phyloP scores from a whole-genome alignment of 1,139 yeast genomes.

The Protomyces lactucae-debilis region DNA sequence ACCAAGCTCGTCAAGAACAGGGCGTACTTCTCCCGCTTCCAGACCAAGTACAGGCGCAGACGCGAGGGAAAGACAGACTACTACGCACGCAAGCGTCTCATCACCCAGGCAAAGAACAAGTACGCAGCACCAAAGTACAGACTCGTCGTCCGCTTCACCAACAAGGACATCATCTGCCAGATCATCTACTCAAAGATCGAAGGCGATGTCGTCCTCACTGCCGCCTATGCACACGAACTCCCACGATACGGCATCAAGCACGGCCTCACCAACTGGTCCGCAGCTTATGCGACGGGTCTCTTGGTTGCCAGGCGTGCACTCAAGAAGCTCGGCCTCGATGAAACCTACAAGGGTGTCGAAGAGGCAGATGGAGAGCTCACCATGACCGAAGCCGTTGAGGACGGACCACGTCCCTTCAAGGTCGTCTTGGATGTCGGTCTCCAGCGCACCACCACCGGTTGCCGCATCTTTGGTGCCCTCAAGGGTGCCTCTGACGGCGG shows the following conservation, averaged over 20 bases:
- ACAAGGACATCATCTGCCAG: constrained; percentile 98
- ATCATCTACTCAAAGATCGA: constrained; percentile 93
- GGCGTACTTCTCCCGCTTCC: constrained; percentile 99
- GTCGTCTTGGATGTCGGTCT: constrained; percentile 99
- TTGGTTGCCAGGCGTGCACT: constrained; percentile 99
- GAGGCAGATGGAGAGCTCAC: constrained; percentile 99
- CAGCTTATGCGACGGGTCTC: constrained; percentile 99
- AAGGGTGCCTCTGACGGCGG: constrained; percentile 99
- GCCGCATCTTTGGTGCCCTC: constrained; percentile 97
- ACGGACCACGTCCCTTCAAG: constrained; percentile 99
- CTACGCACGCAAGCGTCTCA: constrained; percentile 99
- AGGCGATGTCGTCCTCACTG: constrained; percentile 93
- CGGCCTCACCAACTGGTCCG: constrained; percentile 99
- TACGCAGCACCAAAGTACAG: constrained; percentile 99
- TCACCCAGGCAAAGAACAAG: constrained; percentile 99
- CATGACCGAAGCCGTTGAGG: constrained; percentile 92
- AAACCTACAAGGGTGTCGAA: constrained; percentile 97
- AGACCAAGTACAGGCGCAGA: constrained; percentile 99
- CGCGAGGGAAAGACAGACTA: constrained; percentile 99
- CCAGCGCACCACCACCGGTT: constrained; percentile 99
- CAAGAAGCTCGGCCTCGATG: constrained; percentile 96
- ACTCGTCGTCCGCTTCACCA: constrained; percentile 99
- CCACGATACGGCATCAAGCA: constrained; percentile 96
- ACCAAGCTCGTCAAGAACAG: constrained; percentile 65
- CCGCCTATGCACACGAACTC: constrained; percentile 98